phyloP scores from a whole-genome alignment of 805 yeast species.

The Starmerella khaoyaiensis region DNA sequence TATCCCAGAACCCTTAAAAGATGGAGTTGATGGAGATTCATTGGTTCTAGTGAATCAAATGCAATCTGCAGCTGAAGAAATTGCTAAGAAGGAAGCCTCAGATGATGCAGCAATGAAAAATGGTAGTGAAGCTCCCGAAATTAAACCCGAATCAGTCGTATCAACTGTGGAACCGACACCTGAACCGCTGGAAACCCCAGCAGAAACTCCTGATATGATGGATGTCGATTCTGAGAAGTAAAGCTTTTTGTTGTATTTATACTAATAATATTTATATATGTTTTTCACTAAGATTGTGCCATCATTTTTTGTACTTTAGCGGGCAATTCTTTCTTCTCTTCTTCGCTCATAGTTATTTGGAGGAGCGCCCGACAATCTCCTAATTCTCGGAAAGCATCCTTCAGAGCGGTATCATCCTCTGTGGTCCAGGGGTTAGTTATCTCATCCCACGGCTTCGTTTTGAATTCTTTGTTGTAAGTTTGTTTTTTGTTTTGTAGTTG shows the following conservation, averaged over 20 bases:
- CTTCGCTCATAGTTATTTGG: constrained; percentile 25
- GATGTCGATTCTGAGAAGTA: no score
- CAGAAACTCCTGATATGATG: no score
- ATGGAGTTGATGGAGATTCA: constrained; percentile 34
- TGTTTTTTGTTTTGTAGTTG: constrained; percentile 35
- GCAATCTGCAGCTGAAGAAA: constrained; percentile 12
- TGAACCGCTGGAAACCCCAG: no score
- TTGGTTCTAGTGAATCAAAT: constrained; percentile 30
- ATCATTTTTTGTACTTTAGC: no score
- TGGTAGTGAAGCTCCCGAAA: constrained; percentile 10
- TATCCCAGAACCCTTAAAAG: constrained; percentile 23
- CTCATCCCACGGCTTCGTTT: constrained; percentile 33
- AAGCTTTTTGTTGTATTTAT: no score
- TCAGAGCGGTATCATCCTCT: constrained; percentile 37
- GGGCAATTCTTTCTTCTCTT: constrained; percentile 2
- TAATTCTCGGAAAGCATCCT: constrained; percentile 38
- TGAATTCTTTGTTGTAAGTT: constrained; percentile 34
- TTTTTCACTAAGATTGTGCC: no score
- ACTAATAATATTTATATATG: no score
- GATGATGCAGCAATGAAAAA: constrained; percentile 3
- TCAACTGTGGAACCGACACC: background rate
- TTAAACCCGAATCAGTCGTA: constrained; percentile 1
- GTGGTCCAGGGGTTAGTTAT: constrained; percentile 41
- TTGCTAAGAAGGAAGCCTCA: constrained; percentile 7
- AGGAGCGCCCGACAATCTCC: constrained; percentile 49